Evolutionary conservation across 192 early-diverging fungal genomes (phyloP), one percentile per base, ranked within the genome.

Genomic region (Backusella tarrabulga): DNA sequence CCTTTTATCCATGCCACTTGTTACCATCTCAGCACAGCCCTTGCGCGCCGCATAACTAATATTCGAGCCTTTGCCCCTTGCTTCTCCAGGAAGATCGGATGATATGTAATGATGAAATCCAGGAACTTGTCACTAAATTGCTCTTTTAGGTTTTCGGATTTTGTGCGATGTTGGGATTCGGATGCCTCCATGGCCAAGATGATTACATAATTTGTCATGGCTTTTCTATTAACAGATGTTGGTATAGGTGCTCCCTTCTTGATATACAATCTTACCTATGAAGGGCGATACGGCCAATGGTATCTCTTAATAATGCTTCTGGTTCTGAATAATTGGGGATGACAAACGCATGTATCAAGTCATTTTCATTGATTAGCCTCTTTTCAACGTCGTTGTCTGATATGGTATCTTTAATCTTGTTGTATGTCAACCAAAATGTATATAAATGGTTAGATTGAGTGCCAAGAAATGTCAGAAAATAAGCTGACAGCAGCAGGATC

Each of bases 271-370:
- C 7, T 35, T 87, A 87, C 72, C 54, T 82, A 88, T 90, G 82
- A 46, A 80, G 84, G 11, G 90, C 89, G 36, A 93, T 83, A 44
- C 89, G 81, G 44, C 87, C 87, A 36, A 92, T 87, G 5, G 92
- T 92, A 81, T 92, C 89, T 75, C 86, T 87, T 38, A 93, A 77
- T 38, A 91, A 86, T 21, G 88, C 88, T 77, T 90, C 80, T 11
- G 87, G 85, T 81, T 93, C 92, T 70, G 85, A 83, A 77, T 93
- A 93, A 79, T 91, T 90, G 21, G 92, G 92, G 36, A 93, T 85
- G 75, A 93, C 86, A 78, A 93, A 83, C 9, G 56, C 21, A 12
- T 63, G 56, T 26, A 63, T 26, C 26, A 63, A 29, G 4, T 72
- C 7, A 41, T 42, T 56, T 4, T 72, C 7, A 52, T 44, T 56